These are phyloP conservation scores for Trichoderma sp. DNA, from an alignment of 2,329 filamentous ascomycete genomes.

Conservation along the genomic window DNA sequence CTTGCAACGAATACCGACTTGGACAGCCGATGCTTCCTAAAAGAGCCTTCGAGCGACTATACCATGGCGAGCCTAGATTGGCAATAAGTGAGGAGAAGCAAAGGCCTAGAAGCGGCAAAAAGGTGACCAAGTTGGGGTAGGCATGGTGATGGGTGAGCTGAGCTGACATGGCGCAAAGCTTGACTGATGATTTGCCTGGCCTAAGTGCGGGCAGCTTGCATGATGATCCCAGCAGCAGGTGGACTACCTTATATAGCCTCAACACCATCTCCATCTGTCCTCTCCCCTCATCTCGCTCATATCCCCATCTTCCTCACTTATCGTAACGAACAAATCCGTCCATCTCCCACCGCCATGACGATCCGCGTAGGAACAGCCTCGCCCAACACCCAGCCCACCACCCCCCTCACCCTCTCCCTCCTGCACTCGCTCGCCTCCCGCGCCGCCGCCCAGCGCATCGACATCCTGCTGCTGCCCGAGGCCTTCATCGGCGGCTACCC, in stretches of 20 bases:
- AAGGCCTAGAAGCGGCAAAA: slow-evolving; percentile 8
- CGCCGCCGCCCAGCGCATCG: slow-evolving; percentile 58
- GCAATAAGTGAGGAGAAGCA: slow-evolving; percentile 11
- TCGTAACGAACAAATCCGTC: too few relatives aligned
- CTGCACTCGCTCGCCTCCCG: slow-evolving; percentile 64
- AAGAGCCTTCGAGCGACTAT: background rate
- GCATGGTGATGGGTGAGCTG: slow-evolving; percentile 10
- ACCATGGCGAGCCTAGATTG: background rate
- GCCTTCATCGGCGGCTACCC: slow-evolving; percentile 92
- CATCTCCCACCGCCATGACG: slow-evolving; percentile 31
- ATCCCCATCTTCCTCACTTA: too few relatives aligned
- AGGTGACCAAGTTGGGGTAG: slow-evolving; percentile 1
- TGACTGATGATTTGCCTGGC: background rate
- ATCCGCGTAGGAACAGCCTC: slow-evolving; percentile 61
- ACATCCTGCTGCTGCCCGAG: slow-evolving; percentile 87
- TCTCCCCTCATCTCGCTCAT: background rate
- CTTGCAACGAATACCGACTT: background rate
- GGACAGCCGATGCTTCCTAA: background rate
- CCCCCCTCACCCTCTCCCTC: slow-evolving; percentile 63
- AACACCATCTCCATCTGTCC: background rate
- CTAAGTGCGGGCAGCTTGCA: background rate
- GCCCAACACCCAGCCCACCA: slow-evolving; percentile 54
- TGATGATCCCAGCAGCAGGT: background rate
- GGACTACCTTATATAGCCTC: background rate
- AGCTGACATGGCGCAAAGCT: slow-evolving; percentile 23